Conservation (phyloP, 352 stramenopile species). For the Aphanomyces stellatus region DNA sequence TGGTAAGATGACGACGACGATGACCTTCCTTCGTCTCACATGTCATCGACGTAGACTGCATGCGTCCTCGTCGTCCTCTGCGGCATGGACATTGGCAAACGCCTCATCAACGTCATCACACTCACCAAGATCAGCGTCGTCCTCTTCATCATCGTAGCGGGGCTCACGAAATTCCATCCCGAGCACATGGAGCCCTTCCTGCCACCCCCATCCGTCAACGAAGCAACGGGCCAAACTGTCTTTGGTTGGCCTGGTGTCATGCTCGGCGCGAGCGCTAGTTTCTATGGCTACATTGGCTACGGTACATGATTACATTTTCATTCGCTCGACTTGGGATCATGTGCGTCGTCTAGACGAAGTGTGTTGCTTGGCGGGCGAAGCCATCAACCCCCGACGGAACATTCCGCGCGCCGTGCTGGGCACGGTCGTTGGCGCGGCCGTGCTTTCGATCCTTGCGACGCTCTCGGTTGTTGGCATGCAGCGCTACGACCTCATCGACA, state of each 20-base stretch:
- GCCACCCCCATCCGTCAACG: constrained; percentile 10
- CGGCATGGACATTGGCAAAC: constrained; percentile 43
- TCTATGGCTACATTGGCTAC: constrained; percentile 83
- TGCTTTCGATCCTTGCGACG: constrained; percentile 37
- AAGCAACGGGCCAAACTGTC: background rate
- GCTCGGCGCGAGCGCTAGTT: constrained; percentile 48
- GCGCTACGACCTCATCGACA: constrained; percentile 75
- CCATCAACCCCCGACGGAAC: constrained; percentile 32
- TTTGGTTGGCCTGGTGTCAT: constrained; percentile 34
- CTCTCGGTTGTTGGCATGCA: constrained; percentile 60
- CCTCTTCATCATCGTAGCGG: constrained; percentile 51
- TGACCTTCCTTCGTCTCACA: too few relatives aligned
- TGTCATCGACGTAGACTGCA: constrained; percentile 22
- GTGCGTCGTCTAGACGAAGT: constrained; percentile 42
- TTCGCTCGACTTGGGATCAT: background rate
- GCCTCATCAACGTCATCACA: constrained; percentile 40
- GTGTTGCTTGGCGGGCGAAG: constrained; percentile 49
- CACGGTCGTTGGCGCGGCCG: constrained; percentile 36
- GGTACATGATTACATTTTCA: constrained; percentile 17
- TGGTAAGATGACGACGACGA: constrained; percentile 23
- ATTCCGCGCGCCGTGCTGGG: constrained; percentile 46
- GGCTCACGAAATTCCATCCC: constrained; percentile 39
- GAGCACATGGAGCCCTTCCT: constrained; percentile 51
- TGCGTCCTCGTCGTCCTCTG: constrained; percentile 30
- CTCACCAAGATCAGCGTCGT: constrained; percentile 36